Evolutionary conservation across 805 yeast genomes (phyloP).

Genomic region (Yueomyces sp.): DNA sequence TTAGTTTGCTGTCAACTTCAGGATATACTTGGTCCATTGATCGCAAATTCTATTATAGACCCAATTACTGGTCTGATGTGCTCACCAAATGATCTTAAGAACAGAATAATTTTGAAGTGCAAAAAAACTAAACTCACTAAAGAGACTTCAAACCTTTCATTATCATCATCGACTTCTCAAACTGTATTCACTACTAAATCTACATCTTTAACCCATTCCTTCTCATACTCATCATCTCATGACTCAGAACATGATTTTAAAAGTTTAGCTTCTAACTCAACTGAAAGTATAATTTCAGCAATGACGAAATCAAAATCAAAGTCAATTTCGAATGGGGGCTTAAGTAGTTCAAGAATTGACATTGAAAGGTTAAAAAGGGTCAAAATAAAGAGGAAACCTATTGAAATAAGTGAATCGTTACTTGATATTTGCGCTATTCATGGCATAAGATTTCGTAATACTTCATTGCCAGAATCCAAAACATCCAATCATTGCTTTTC

Average conservation of each 20-base stretch:
- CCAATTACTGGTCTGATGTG: constrained; percentile 32
- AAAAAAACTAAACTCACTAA: constrained; percentile 34
- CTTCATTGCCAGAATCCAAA: constrained; percentile 77
- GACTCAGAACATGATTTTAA: constrained; percentile 8
- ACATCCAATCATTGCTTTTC: constrained; percentile 75
- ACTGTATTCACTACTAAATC: too few relatives aligned
- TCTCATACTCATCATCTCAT: constrained; percentile 24
- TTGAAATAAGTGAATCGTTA: constrained; percentile 11
- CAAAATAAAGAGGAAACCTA: constrained; percentile 13
- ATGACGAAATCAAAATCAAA: not conserved
- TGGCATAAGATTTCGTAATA: constrained; percentile 69
- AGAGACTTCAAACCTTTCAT: too few relatives aligned
- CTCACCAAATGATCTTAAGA: constrained; percentile 59
- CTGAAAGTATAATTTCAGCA: not conserved
- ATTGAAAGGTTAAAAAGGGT: constrained; percentile 23
- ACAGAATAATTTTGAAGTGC: constrained; percentile 63
- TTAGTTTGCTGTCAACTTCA: constrained; percentile 39
- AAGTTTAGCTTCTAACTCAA: not conserved
- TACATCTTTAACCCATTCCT: constrained; percentile 6
- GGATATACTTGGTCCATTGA: constrained; percentile 20
- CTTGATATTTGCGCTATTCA: constrained; percentile 28
- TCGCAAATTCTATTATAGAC: constrained; percentile 3
- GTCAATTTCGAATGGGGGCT: too few relatives aligned
- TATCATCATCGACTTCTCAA: constrained; percentile 1
- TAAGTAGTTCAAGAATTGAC: too few relatives aligned